A percentile compares a stretch with the other conserved stretches of the same genome.
These are phyloP conservation scores for Haplosporangium gracile DNA, from an alignment of 192 early-diverging fungal species.

Conservation along the genomic window DNA sequence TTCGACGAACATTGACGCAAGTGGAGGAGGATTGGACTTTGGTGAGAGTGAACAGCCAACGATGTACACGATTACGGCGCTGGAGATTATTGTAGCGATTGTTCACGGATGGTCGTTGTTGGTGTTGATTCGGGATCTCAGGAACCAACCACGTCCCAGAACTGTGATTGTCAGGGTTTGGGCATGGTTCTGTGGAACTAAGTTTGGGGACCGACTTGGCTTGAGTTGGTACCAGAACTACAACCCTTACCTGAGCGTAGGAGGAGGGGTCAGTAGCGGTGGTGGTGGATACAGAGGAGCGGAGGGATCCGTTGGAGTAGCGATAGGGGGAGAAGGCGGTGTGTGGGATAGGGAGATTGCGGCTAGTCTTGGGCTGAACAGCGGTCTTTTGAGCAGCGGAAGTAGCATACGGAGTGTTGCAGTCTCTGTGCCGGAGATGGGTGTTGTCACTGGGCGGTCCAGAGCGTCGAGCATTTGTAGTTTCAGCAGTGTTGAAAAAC, in stretches of 20 bases:
- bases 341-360: slow-evolving; percentile 32
- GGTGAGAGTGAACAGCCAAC: neutral
- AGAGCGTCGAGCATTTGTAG: slow-evolving; percentile 32
- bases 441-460: slow-evolving; percentile 20
- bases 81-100: slow-evolving; percentile 34
- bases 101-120: slow-evolving; percentile 52
- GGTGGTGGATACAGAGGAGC: neutral
- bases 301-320: neutral
- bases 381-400: slow-evolving; percentile 21
- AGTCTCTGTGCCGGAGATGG: slow-evolving; percentile 21
- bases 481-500: slow-evolving; percentile 27
- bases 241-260: neutral
- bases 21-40: neutral
- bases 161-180: slow-evolving; percentile 23
- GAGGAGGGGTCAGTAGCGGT: neutral
- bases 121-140: slow-evolving; percentile 40
- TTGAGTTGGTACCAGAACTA: neutral
- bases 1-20: neutral
- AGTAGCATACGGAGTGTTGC: slow-evolving; percentile 36
- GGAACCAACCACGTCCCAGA: slow-evolving; percentile 29
- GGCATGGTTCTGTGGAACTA: slow-evolving; percentile 32
- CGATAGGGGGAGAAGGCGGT: neutral
- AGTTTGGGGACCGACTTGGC: slow-evolving; percentile 9
- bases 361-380: slow-evolving; percentile 12
- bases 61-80: slow-evolving; percentile 16